These are phyloP conservation scores for Agrocybe praecox DNA, from an alignment of 768 basidiomycete species.

Conservation along the genomic window DNA sequence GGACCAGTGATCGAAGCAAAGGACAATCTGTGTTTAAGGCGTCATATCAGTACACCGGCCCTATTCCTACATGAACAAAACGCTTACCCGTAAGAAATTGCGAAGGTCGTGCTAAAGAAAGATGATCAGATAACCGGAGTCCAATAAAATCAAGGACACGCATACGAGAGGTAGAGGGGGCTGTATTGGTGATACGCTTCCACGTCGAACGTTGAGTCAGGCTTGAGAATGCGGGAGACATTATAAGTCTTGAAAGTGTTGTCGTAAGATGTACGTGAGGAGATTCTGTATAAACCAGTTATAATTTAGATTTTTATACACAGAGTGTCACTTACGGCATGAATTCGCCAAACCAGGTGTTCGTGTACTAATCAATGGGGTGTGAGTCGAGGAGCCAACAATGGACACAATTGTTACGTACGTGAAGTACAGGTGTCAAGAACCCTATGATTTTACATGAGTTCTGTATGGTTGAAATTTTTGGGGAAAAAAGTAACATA, in stretches of 20 bases:
- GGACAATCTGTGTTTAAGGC: slow-evolving; percentile 48
- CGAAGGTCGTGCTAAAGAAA: slow-evolving; percentile 54
- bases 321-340: slow-evolving; percentile 45
- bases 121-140: background rate
- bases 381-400: background rate
- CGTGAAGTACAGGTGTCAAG: slow-evolving; percentile 58
- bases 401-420: slow-evolving; percentile 21
- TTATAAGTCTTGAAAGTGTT: slow-evolving; percentile 61
- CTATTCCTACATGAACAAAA: background rate
- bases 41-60: background rate
- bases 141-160: background rate
- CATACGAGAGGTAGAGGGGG: slow-evolving; percentile 59
- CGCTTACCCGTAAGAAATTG: slow-evolving; percentile 64
- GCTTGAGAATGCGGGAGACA: slow-evolving; percentile 52
- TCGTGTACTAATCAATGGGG: slow-evolving; percentile 48
- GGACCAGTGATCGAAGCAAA: slow-evolving; percentile 71
- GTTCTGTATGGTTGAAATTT: too few species aligned
- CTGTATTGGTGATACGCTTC: slow-evolving; percentile 55
- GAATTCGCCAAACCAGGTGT: slow-evolving; percentile 56
- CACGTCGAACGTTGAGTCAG: slow-evolving; percentile 53
- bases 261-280: slow-evolving; percentile 62
- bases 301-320: too few species aligned
- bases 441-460: slow-evolving; percentile 52
- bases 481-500: slow-evolving; percentile 24
- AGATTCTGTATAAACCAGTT: slow-evolving; percentile 38